Conservation (phyloP, 768 basidiomycete genomes). For the Nidularia sp. region DNA sequence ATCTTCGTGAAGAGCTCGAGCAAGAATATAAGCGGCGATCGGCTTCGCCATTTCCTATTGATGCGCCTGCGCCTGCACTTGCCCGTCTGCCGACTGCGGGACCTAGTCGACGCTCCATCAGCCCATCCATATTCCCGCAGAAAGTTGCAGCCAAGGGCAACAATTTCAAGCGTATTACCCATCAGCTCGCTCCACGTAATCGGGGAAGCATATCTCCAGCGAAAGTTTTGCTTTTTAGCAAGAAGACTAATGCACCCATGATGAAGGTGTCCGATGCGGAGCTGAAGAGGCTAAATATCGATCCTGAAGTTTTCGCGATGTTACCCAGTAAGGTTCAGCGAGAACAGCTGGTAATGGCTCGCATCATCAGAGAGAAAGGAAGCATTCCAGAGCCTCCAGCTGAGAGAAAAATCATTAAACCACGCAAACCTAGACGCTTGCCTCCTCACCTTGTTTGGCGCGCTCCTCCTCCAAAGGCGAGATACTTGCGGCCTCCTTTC, state of each 20-base stretch:
- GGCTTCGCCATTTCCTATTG: conserved; percentile 33
- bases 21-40: conserved; percentile 62
- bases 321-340: conserved; percentile 67
- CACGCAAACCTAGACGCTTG: conserved; percentile 34
- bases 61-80: conserved; percentile 7
- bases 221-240: conserved; percentile 26
- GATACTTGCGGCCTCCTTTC: conserved; percentile 41
- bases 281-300: conserved; percentile 63
- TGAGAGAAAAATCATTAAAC: conserved; percentile 54
- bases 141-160: conserved; percentile 25
- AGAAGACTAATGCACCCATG: conserved; percentile 22
- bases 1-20: conserved; percentile 67
- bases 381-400: conserved; percentile 30
- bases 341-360: conserved; percentile 65
- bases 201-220: conserved; percentile 30
- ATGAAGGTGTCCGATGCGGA: conserved; percentile 51
- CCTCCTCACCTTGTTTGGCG: conserved; percentile 30
- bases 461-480: conserved; percentile 55
- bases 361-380: conserved; percentile 43
- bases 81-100: conserved; percentile 4
- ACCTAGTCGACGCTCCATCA: conserved; percentile 7
- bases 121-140: conserved; percentile 23
- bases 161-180: conserved; percentile 56
- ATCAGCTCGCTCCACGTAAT: conserved; percentile 58
- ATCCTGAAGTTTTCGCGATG: conserved; percentile 62